Percentiles rank a stretch among this genome's conserved stretches.
Evolutionary conservation across 805 yeast species (phyloP).

Genomic region (Myxozyma neotropica): DNA sequence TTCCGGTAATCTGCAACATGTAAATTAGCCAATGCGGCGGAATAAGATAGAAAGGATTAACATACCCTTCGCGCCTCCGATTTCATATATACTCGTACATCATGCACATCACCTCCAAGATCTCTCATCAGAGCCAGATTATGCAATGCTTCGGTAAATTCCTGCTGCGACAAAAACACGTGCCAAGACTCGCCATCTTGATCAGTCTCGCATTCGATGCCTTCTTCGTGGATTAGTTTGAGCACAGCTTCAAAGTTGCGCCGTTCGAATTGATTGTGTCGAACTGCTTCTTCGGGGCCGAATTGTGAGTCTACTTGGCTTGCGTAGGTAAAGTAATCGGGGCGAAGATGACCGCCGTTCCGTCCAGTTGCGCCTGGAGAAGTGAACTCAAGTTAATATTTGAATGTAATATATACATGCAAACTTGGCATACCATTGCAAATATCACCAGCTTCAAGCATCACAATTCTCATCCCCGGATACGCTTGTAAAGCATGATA

Average conservation of each 20-base stretch:
- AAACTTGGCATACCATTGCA: conserved; percentile 43
- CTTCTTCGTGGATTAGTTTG: conserved; percentile 41
- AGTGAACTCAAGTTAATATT: not conserved
- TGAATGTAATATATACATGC: not conserved
- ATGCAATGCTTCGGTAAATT: conserved; percentile 26
- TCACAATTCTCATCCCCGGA: conserved; percentile 39
- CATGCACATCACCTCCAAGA: conserved; percentile 28
- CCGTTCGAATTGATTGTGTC: conserved; percentile 46
- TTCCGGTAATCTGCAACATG: conserved; percentile 40
- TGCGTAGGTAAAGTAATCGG: conserved; percentile 36
- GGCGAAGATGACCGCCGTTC: conserved; percentile 55
- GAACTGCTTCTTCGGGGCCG: conserved; percentile 44
- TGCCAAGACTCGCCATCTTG: conserved; percentile 44
- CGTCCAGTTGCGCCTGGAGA: conserved; percentile 49
- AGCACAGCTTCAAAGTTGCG: conserved; percentile 44
- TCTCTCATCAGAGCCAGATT: conserved; percentile 21
- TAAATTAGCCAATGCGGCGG: not conserved
- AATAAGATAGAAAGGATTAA: not conserved
- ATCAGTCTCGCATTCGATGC: conserved; percentile 47
- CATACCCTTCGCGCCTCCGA: conserved; percentile 24
- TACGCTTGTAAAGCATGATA: conserved; percentile 40
- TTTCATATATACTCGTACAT: conserved; percentile 23
- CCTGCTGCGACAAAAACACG: conserved; percentile 31
- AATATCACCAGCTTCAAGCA: conserved; percentile 49
- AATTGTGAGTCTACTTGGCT: conserved; percentile 20